Evolutionary conservation across 208 protist species (phyloP).

Genomic region (Endotrypanum monterogeii): DNA sequence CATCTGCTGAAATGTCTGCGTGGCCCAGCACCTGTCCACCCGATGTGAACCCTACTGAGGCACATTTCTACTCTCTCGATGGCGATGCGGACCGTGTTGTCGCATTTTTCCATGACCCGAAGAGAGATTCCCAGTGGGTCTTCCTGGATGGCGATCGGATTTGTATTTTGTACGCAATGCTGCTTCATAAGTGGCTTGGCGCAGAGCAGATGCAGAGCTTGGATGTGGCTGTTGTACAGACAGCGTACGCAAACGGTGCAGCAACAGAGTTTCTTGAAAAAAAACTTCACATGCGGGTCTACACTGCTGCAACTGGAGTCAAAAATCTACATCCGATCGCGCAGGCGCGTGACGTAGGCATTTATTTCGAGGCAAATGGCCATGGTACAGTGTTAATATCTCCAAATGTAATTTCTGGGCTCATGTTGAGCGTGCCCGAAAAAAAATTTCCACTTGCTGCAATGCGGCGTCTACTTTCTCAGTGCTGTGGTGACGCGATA

Average conservation of each 20-base stretch:
- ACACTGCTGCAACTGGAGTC: conserved; percentile 89
- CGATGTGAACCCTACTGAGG: not conserved
- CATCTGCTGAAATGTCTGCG: conserved; percentile 44
- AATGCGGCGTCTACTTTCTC: conserved; percentile 56
- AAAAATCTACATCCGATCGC: conserved; percentile 95
- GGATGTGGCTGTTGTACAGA: conserved; percentile 92
- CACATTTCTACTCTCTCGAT: conserved; percentile 91
- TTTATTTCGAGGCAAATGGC: conserved; percentile 97
- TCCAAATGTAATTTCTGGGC: not conserved
- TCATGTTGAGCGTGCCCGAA: too few species aligned
- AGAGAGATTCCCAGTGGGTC: conserved; percentile 21
- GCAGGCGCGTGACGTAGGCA: conserved; percentile 85
- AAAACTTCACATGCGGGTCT: conserved; percentile 48
- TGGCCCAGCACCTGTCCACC: conserved; percentile 6
- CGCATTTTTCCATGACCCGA: conserved; percentile 41
- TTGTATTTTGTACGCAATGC: conserved; percentile 65
- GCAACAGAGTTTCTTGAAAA: conserved; percentile 82
- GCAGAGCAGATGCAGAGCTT: conserved; percentile 33
- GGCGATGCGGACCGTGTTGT: conserved; percentile 96
- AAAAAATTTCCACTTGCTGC: not conserved
- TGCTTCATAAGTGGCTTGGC: conserved; percentile 59
- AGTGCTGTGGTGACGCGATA: conserved; percentile 90
- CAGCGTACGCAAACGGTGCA: conserved; percentile 95
- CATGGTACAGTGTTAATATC: conserved; percentile 94
- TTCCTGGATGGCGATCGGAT: conserved; percentile 89